Percentiles rank a stretch among this genome's conserved stretches.
phyloP scores from a whole-genome alignment of 768 basidiomycete species.

The Nevesoporus exiguus region DNA sequence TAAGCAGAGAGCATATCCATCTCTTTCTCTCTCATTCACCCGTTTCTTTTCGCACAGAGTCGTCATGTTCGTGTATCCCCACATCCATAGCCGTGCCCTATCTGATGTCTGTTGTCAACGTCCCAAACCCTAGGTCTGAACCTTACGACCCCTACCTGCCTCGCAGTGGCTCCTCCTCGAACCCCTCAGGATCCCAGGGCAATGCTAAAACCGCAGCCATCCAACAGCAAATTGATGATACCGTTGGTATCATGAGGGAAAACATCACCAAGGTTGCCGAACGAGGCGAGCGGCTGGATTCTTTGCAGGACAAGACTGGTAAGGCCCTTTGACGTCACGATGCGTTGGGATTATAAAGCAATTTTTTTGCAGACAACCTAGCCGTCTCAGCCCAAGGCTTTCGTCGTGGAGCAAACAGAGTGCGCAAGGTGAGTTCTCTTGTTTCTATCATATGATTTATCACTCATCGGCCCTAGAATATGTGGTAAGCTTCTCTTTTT shows the following conservation, averaged over 20 bases:
- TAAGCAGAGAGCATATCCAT: conserved; percentile 11
- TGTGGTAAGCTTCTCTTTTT: conserved; percentile 64
- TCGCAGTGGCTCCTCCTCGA: conserved; percentile 66
- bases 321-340: conserved; percentile 29
- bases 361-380: conserved; percentile 68
- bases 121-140: conserved; percentile 68
- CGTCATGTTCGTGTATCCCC: conserved; percentile 27
- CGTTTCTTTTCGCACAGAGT: conserved; percentile 3
- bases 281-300: conserved; percentile 90
- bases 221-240: conserved; percentile 96
- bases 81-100: background rate
- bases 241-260: conserved; percentile 96
- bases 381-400: conserved; percentile 99
- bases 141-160: conserved; percentile 99
- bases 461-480: conserved; percentile 53
- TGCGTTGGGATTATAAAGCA: background rate
- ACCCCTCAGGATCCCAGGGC: conserved; percentile 44
- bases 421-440: conserved; percentile 72
- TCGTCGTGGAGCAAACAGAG: conserved; percentile 93
- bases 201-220: conserved; percentile 91
- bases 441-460: background rate
- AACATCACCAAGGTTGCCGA: conserved; percentile 97
- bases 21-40: background rate
- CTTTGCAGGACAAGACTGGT: conserved; percentile 98
- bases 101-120: conserved; percentile 7